Conservation (phyloP, 345 rosid species). For the Microthlaspi erraticum region DNA sequence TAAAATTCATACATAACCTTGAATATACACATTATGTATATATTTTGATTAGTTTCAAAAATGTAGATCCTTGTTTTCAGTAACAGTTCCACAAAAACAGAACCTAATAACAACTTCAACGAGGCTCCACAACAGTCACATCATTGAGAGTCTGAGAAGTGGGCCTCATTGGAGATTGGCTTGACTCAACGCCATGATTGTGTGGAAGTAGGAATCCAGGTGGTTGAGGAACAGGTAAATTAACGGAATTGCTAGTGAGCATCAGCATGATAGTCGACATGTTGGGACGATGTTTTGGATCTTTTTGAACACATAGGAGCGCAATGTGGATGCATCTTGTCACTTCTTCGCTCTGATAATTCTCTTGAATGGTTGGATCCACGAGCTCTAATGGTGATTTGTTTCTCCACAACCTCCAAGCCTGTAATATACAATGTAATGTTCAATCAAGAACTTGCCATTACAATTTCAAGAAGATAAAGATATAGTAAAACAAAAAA, state of each 20-base stretch:
- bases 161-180: not conserved
- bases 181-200: not conserved
- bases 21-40: too few species aligned
- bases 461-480: too few species aligned
- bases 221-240: not conserved
- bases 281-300: not conserved
- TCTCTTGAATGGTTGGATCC: not conserved
- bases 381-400: not conserved
- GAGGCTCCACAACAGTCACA: not conserved
- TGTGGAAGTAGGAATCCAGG: too few species aligned
- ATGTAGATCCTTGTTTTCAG: too few species aligned
- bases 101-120: slow-evolving; percentile 2
- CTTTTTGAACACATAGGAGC: not conserved
- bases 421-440: not conserved
- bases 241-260: not conserved
- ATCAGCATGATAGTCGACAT: not conserved
- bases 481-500: too few species aligned
- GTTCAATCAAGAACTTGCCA: not conserved
- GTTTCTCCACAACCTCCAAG: not conserved
- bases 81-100: too few species aligned
- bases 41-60: too few species aligned
- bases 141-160: not conserved
- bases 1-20: too few species aligned
- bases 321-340: too few species aligned
- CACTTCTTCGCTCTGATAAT: too few species aligned